Percentiles rank a stretch among this genome's conserved stretches.
phyloP scores from a whole-genome alignment of 1,139 yeast genomes.

The Yamadazyma jaroonii region DNA sequence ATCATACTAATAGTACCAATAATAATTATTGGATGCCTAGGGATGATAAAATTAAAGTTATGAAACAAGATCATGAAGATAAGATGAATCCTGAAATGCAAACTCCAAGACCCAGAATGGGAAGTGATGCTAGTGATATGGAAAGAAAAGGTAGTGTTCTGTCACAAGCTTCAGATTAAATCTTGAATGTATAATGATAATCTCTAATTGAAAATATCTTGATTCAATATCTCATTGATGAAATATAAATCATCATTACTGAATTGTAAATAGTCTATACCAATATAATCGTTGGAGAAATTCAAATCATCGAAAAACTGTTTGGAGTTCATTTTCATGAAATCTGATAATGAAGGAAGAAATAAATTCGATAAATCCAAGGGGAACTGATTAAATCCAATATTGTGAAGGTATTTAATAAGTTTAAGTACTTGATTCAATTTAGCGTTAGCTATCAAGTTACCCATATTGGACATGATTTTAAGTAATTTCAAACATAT shows the following conservation, averaged over 20 bases:
- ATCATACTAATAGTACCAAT: slow-evolving; percentile 35
- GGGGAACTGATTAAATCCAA: background rate
- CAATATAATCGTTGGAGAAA: slow-evolving; percentile 6
- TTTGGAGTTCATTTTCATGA: background rate
- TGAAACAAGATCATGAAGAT: slow-evolving; percentile 2
- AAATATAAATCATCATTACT: slow-evolving; percentile 6
- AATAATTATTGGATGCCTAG: slow-evolving; percentile 42
- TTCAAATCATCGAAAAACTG: slow-evolving; percentile 1
- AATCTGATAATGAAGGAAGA: slow-evolving; percentile 5
- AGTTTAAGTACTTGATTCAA: slow-evolving; percentile 19
- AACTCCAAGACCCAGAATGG: slow-evolving; percentile 17
- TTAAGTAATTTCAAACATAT: slow-evolving; percentile 19
- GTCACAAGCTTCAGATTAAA: slow-evolving; percentile 6
- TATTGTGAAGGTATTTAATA: slow-evolving; percentile 12
- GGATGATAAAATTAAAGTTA: slow-evolving; percentile 7
- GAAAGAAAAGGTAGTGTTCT: slow-evolving; percentile 16
- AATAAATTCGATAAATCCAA: background rate
- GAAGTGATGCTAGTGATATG: slow-evolving; percentile 18
- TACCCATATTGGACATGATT: slow-evolving; percentile 23
- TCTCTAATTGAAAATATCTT: background rate
- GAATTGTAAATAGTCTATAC: slow-evolving; percentile 3
- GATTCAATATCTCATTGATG: slow-evolving; percentile 1
- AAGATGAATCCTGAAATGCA: slow-evolving; percentile 2
- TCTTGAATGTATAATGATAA: background rate
- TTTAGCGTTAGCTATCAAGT: slow-evolving; percentile 24